Evolutionary conservation across 306 rosid genomes (phyloP).

Genomic region (Carpinus viminea): DNA sequence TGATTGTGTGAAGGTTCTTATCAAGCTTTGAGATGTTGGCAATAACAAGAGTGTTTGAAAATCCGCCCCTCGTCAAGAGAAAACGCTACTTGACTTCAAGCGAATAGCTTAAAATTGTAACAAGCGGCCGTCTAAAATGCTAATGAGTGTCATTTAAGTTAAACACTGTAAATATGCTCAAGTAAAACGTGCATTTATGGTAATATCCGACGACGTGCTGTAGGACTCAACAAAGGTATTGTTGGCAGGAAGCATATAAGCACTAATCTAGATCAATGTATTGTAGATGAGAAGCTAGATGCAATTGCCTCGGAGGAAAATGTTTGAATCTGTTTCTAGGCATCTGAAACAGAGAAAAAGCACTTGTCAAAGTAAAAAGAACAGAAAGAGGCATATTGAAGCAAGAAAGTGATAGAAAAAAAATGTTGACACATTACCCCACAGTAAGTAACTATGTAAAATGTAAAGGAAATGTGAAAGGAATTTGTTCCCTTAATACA

Average conservation of each 20-base stretch:
- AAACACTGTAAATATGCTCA: too few species aligned
- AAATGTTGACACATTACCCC: not conserved
- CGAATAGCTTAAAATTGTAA: too few species aligned
- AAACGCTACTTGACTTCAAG: too few species aligned
- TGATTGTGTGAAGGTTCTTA: slow-evolving; percentile 43
- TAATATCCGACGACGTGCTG: too few species aligned
- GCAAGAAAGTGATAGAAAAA: not conserved
- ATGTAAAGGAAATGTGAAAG: too few species aligned
- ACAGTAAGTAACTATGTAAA: not conserved
- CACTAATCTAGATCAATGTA: slow-evolving; percentile 25
- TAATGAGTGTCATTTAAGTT: too few species aligned
- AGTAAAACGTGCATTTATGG: too few species aligned
- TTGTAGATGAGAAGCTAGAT: slow-evolving; percentile 66
- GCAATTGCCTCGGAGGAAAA: slow-evolving; percentile 82
- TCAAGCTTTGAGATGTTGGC: slow-evolving; percentile 33
- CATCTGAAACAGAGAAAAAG: slow-evolving; percentile 62
- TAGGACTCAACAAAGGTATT: too few species aligned
- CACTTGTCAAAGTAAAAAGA: not conserved
- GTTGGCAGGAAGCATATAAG: too few species aligned
- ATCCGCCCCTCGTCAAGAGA: too few species aligned
- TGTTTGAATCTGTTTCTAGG: slow-evolving; percentile 91
- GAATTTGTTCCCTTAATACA: too few species aligned
- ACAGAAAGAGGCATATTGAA: not conserved
- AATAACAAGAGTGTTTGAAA: not conserved
- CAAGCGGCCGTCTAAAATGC: too few species aligned